Percentiles rank a stretch among this genome's conserved stretches.
These are phyloP conservation scores for Pseudogymnoascus sp. DNA, from an alignment of 2,329 filamentous ascomycete species.

Conservation along the genomic window DNA sequence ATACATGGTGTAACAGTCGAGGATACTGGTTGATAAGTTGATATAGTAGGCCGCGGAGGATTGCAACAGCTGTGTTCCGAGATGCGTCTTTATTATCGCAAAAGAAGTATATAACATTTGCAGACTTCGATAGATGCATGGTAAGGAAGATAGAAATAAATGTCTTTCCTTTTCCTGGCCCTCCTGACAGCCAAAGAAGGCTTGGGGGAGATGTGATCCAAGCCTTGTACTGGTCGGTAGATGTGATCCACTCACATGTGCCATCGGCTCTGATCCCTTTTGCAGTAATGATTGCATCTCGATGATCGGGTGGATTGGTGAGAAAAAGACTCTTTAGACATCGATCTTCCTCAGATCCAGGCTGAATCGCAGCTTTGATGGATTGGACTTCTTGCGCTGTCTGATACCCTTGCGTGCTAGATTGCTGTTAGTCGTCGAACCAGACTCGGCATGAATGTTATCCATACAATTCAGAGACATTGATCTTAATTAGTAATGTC, in stretches of 20 bases:
- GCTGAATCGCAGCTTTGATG: neutral
- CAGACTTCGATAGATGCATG: neutral
- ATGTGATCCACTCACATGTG: constrained; percentile 22
- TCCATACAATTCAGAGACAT: neutral
- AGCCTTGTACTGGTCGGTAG: constrained; percentile 12
- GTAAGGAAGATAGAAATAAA: constrained; percentile 26
- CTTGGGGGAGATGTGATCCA: constrained; percentile 19
- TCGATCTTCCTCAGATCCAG: neutral
- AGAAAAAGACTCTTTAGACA: constrained; percentile 10
- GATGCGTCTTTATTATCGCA: constrained; percentile 34
- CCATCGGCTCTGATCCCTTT: constrained; percentile 16
- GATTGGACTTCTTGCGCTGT: neutral
- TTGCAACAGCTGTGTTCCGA: constrained; percentile 32
- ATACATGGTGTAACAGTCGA: constrained; percentile 12
- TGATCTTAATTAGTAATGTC: neutral
- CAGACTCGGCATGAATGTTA: neutral
- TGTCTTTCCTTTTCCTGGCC: constrained; percentile 32
- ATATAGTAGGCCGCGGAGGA: constrained; percentile 37
- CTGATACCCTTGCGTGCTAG: neutral
- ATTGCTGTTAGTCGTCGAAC: neutral
- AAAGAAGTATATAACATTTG: constrained; percentile 29
- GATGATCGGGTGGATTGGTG: constrained; percentile 17
- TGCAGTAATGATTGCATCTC: constrained; percentile 13
- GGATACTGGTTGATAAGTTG: constrained; percentile 25
- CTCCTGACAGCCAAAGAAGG: constrained; percentile 30